Base-by-base conservation (phyloP, 2,329 filamentous ascomycete genomes). In the Colletotrichum incanum region DNA sequence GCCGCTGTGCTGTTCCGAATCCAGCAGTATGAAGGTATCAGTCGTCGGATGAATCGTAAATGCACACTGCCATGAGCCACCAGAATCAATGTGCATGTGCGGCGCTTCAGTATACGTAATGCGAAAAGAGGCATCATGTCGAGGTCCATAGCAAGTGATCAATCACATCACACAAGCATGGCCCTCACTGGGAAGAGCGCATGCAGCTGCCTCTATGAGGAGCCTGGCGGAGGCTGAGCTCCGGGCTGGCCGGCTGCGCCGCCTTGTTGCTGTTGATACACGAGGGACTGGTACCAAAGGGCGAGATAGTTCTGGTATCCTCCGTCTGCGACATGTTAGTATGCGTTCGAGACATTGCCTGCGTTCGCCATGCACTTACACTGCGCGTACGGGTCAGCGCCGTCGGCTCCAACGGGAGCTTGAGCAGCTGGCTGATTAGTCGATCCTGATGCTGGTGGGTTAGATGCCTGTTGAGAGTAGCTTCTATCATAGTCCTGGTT, bases 281-380 rank as follows among this genome's bases (percentile, higher is more conserved):
- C 80, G 78, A 88, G 78, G 39, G 93, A 93, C 78, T 93, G 91
- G 83, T 94, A 95, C 93, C 93, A 96, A 76, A 95, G 86, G 50
- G 92, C 90, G 71, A 94, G 83, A 80, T 96, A 96, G 76, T 92
- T 92, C 77, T 95, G 89, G 81, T 96, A 96, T 73, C 94, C 94
- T 75, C 94, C 94, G 82, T 95, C 90, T 92, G 74, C 9, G n/a
- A 31, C 18, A 37, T n/a, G 65, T 80, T 74, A 80, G 80, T 76
- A 73, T 74, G 49, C 31, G 26, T 56, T 50, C 12, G 16, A 28
- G 31, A 65, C 41, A 34, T 16, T 14, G 20, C 23, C 28, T 12
- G 41, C 16, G n/a, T 11, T 49, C 31, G 16, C 26, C 65, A 56
- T 67, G 69, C 12, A 85, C 90, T 85, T 85, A 92, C 90, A 96